phyloP scores from a whole-genome alignment of 176 grass and related monocot genomes.

The Triticum turgidum region DNA sequence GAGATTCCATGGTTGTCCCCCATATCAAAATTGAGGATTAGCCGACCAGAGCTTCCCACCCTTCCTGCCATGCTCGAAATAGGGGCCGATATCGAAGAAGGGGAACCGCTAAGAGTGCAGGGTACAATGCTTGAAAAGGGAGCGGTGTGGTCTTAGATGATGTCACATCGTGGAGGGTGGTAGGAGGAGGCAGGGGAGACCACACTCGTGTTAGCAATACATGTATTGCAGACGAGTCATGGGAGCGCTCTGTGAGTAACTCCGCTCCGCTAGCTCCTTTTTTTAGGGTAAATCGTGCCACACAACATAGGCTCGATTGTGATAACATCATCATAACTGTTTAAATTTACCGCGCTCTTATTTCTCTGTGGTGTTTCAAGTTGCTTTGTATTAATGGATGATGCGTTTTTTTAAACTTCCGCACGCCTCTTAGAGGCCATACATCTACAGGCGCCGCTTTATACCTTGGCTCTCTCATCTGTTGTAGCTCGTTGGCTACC shows the following conservation, averaged over 20 bases:
- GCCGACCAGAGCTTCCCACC: not conserved
- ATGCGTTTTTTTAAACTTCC: not conserved
- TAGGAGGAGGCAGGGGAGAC: not conserved
- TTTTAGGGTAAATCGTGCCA: not conserved
- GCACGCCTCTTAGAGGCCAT: not conserved
- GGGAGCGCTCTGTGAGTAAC: not conserved
- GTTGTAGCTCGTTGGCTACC: not conserved
- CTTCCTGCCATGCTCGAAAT: not conserved
- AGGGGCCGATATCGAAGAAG: not conserved
- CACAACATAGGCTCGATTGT: too few species aligned
- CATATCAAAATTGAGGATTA: not conserved
- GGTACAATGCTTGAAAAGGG: not conserved
- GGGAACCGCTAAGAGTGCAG: not conserved
- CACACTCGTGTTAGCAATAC: too few species aligned
- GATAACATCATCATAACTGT: too few species aligned
- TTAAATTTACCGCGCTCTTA: too few species aligned
- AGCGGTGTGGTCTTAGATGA: not conserved
- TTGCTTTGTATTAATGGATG: not conserved
- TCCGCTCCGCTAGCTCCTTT: not conserved
- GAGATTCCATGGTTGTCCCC: not conserved
- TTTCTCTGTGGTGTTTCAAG: too few species aligned
- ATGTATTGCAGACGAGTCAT: not conserved
- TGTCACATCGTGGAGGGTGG: not conserved
- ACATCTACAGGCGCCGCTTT: not conserved
- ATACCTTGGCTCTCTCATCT: not conserved